Conservation (phyloP, 495 filamentous ascomycete genomes). For the Xylaria telfairii region DNA sequence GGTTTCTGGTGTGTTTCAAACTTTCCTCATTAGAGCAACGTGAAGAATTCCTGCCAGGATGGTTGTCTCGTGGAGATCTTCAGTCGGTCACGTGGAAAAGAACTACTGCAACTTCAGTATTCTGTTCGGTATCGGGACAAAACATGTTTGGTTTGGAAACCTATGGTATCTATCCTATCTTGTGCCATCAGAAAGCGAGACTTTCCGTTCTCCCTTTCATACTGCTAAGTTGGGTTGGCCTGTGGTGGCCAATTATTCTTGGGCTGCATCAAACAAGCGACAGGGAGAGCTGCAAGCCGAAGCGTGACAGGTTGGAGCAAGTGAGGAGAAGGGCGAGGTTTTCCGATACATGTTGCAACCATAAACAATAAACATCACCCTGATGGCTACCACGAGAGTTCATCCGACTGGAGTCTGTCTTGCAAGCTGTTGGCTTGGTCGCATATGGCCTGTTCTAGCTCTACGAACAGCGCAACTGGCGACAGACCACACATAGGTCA, state of each 20-base stretch:
- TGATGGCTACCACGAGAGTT: not conserved
- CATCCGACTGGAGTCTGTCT: not conserved
- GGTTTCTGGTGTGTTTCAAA: constrained; percentile 11
- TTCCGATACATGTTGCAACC: constrained; percentile 1
- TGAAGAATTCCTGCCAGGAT: not conserved
- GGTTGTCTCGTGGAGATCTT: not conserved
- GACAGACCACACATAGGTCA: not conserved
- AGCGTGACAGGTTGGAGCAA: constrained; percentile 19
- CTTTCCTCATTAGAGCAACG: not conserved
- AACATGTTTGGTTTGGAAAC: constrained; percentile 11
- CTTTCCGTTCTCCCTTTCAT: not conserved
- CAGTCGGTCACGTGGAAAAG: constrained; percentile 10
- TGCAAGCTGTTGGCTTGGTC: not conserved
- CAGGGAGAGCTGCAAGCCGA: constrained; percentile 22
- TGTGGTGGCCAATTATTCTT: constrained; percentile 1
- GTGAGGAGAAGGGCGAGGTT: constrained; percentile 17
- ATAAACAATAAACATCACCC: not conserved
- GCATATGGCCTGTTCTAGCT: not conserved
- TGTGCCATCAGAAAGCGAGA: constrained; percentile 4
- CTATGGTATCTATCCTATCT: not conserved
- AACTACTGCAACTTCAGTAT: constrained; percentile 10
- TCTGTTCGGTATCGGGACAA: not conserved
- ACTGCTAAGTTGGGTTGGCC: not conserved
- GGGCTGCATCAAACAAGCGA: constrained; percentile 1
- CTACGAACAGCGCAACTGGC: not conserved